Evolutionary conservation across 495 filamentous ascomycete genomes (phyloP).

Genomic region (Penicillium waksmanii): DNA sequence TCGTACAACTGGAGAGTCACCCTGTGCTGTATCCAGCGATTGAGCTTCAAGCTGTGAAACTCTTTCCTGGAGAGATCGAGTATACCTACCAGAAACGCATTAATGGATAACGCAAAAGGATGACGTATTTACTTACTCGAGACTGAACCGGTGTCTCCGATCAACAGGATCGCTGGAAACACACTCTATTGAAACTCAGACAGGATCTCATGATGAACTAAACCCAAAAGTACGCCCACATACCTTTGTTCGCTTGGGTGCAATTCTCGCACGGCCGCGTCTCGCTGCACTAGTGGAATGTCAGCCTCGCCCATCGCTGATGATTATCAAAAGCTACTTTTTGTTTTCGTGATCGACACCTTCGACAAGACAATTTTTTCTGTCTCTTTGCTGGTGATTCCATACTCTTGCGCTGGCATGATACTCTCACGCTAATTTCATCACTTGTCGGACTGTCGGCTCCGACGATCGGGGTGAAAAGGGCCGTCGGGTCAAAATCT

Average conservation of each 20-base stretch:
- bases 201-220: background rate
- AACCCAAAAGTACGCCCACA: background rate
- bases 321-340: slow-evolving; percentile 10
- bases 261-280: slow-evolving; percentile 22
- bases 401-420: background rate
- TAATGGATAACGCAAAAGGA: background rate
- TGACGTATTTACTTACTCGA: slow-evolving; percentile 11
- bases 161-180: slow-evolving; percentile 12
- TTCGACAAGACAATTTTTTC: slow-evolving; percentile 17
- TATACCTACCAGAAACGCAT: slow-evolving; percentile 13
- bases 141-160: slow-evolving; percentile 12
- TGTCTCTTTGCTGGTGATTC: slow-evolving; percentile 12
- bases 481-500: slow-evolving; percentile 3
- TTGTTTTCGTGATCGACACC: slow-evolving; percentile 25
- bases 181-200: slow-evolving; percentile 13
- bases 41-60: slow-evolving; percentile 17
- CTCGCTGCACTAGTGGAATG: slow-evolving; percentile 12
- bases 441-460: slow-evolving; percentile 1
- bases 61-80: slow-evolving; percentile 16
- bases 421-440: background rate
- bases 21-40: background rate
- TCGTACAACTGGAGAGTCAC: background rate
- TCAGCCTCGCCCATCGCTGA: background rate
- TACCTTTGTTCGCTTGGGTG: slow-evolving; percentile 15
- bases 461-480: slow-evolving; percentile 4